phyloP scores from a whole-genome alignment of 371 early-diverging fungal species.

The Paraphysoderma sedebokerense region DNA sequence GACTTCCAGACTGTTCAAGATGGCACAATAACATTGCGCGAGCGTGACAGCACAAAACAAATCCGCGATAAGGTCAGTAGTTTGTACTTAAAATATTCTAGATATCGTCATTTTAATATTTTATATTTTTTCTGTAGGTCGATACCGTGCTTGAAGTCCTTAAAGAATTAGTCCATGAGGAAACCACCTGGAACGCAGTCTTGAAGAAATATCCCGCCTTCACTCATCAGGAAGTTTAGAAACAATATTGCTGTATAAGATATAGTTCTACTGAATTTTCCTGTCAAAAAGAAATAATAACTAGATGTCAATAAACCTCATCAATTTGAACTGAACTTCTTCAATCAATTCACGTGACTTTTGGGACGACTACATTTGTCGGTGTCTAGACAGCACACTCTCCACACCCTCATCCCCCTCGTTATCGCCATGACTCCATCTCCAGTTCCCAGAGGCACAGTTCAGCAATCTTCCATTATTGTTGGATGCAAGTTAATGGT shows the following conservation, averaged over 20 bases:
- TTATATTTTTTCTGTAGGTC: slow-evolving; percentile 11
- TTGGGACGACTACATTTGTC: too few relatives aligned
- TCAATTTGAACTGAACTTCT: background rate
- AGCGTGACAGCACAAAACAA: slow-evolving; percentile 95
- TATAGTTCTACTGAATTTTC: slow-evolving; percentile 6
- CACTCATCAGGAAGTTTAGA: slow-evolving; percentile 13
- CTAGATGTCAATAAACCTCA: slow-evolving; percentile 4
- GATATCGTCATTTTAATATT: background rate
- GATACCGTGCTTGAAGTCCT: slow-evolving; percentile 53
- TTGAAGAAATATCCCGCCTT: slow-evolving; percentile 27
- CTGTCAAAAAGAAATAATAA: too few relatives aligned
- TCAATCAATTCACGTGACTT: too few relatives aligned
- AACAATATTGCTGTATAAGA: slow-evolving; percentile 1
- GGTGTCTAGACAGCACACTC: too few relatives aligned
- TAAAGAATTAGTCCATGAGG: slow-evolving; percentile 43
- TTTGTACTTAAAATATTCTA: background rate
- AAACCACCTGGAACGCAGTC: slow-evolving; percentile 46
- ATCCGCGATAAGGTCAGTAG: slow-evolving; percentile 53
- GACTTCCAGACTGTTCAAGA: slow-evolving; percentile 96
- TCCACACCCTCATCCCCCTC: too few relatives aligned
- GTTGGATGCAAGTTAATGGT: slow-evolving; percentile 65
- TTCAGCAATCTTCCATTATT: slow-evolving; percentile 6
- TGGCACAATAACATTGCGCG: slow-evolving; percentile 88
- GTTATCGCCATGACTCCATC: too few relatives aligned
- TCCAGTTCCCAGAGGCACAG: too few relatives aligned